Percentiles rank a stretch among this genome's conserved stretches.
Conservation (phyloP, 495 filamentous ascomycete species). For the Penicillium angulare region DNA sequence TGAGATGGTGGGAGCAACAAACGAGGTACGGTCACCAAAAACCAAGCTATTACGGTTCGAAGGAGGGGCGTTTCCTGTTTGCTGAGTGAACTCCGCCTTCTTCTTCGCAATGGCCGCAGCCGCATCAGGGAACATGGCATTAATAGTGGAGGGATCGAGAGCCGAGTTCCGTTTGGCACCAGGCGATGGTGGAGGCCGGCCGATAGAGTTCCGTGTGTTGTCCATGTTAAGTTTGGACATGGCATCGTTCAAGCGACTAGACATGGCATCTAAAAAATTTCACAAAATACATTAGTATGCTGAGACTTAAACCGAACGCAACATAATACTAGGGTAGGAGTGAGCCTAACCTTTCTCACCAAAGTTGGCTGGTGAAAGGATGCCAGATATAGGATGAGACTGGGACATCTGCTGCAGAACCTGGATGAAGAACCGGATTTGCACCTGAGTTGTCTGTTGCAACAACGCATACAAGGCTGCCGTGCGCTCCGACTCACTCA, state of each 20-base stretch:
- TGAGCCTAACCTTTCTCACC: conserved; percentile 75
- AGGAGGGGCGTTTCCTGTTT: conserved; percentile 83
- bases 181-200: conserved; percentile 72
- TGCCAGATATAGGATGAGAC: conserved; percentile 94
- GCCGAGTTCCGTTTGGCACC: conserved; percentile 86
- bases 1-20: conserved; percentile 76
- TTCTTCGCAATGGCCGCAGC: conserved; percentile 96
- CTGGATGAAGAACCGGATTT: conserved; percentile 98
- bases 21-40: conserved; percentile 76
- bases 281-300: conserved; percentile 10
- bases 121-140: conserved; percentile 98
- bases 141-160: conserved; percentile 89
- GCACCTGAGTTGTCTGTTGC: conserved; percentile 97
- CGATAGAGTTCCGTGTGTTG: conserved; percentile 80
- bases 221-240: conserved; percentile 92
- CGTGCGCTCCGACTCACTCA: conserved; percentile 94
- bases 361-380: conserved; percentile 93
- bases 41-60: conserved; percentile 92
- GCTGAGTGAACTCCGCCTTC: conserved; percentile 94
- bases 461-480: conserved; percentile 92
- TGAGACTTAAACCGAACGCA: neutral
- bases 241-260: conserved; percentile 92
- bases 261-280: conserved; percentile 78
- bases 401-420: conserved; percentile 98
- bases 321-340: conserved; percentile 1